These are phyloP conservation scores for Lathyrus oleraceus DNA, from an alignment of 306 rosid genomes.

Conservation along the genomic window DNA sequence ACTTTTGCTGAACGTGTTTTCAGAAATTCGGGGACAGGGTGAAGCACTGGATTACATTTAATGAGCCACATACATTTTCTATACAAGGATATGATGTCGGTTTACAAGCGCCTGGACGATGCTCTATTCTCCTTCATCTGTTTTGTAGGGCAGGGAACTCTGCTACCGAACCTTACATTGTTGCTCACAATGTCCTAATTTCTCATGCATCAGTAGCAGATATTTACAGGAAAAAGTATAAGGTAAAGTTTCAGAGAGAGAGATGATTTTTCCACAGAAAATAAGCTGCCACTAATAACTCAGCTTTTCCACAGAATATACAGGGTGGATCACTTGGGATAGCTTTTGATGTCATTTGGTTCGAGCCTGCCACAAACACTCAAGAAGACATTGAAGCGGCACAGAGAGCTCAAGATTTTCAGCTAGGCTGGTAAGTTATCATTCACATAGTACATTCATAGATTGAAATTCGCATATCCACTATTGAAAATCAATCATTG, in stretches of 20 bases:
- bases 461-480: too few relatives aligned
- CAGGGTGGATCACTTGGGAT: slow-evolving; percentile 80
- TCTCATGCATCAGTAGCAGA: slow-evolving; percentile 66
- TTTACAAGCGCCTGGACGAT: slow-evolving; percentile 89
- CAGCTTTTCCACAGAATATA: slow-evolving; percentile 40
- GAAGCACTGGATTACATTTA: slow-evolving; percentile 93
- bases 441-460: neutral
- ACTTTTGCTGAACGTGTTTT: slow-evolving; percentile 78
- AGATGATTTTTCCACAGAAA: neutral
- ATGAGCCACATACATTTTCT: slow-evolving; percentile 85
- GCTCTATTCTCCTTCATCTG: slow-evolving; percentile 64
- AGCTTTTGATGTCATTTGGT: slow-evolving; percentile 90
- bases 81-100: slow-evolving; percentile 87
- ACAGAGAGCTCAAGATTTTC: slow-evolving; percentile 91
- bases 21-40: slow-evolving; percentile 91
- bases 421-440: slow-evolving; percentile 80
- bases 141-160: slow-evolving; percentile 81
- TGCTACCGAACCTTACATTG: slow-evolving; percentile 81
- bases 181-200: slow-evolving; percentile 74
- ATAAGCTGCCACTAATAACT: neutral
- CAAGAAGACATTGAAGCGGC: slow-evolving; percentile 69
- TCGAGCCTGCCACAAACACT: slow-evolving; percentile 64
- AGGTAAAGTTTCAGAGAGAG: slow-evolving; percentile 48
- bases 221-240: slow-evolving; percentile 67
- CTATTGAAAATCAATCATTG: slow-evolving; percentile 4